Conservation (phyloP, 2,329 filamentous ascomycete genomes). For the Aureobasidium sp. region DNA sequence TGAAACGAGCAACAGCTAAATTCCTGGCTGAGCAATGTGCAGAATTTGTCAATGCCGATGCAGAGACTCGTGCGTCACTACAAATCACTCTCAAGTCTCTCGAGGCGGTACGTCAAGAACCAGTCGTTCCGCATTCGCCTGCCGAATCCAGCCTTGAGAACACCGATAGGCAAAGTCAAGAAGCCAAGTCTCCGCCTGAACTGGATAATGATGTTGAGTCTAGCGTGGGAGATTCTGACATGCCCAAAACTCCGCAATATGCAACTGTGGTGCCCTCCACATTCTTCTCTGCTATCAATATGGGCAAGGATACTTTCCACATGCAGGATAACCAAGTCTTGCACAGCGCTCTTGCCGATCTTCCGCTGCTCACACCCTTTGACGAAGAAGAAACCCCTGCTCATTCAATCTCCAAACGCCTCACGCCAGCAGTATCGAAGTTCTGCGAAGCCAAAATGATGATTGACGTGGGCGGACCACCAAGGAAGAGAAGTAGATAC, state of each 20-base stretch:
- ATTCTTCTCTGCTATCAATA: conserved; percentile 18
- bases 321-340: conserved; percentile 18
- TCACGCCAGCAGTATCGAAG: conserved; percentile 73
- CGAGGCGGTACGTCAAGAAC: conserved; percentile 21
- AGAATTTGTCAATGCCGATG: conserved; percentile 64
- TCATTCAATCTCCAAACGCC: conserved; percentile 32
- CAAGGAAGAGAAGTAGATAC: conserved; percentile 73
- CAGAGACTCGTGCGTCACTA: conserved; percentile 57
- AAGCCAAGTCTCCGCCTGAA: conserved; percentile 13
- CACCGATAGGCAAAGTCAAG: conserved; percentile 10
- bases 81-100: conserved; percentile 55
- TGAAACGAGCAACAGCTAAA: conserved; percentile 77
- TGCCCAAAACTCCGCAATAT: conserved; percentile 17
- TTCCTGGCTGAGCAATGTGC: conserved; percentile 77
- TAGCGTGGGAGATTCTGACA: conserved; percentile 13
- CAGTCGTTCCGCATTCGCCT: conserved; percentile 22
- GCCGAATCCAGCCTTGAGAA: conserved; percentile 17
- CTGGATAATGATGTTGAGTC: conserved; percentile 15
- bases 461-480: conserved; percentile 58
- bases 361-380: conserved; percentile 70
- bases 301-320: conserved; percentile 15
- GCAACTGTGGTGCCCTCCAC: conserved; percentile 17
- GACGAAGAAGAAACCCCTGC: conserved; percentile 47
- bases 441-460: conserved; percentile 76
- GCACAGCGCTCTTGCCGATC: conserved; percentile 62